Base-by-base conservation (phyloP, 2,329 filamentous ascomycete species). In the Neonectria neomacrospora region DNA sequence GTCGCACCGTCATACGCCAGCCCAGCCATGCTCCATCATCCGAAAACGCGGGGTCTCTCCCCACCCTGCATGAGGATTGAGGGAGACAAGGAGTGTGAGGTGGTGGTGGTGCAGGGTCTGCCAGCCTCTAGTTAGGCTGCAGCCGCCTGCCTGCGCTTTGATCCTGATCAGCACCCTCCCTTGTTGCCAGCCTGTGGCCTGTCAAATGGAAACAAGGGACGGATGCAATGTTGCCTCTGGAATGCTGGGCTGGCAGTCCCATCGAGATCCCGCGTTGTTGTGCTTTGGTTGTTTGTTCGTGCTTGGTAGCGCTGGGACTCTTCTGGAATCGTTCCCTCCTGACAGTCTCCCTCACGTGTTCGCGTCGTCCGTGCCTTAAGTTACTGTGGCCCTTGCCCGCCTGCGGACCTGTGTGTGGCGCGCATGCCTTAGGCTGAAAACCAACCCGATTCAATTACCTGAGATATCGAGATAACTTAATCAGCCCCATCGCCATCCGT, bases 11-110 rank as follows among this genome's bases (percentile, higher is more conserved):
- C 70, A 71, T 67, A 65, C 61, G 58, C 65, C 60, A 59, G 34
- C 58, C 58, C 51, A 41, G 37, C 44, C 42, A 42, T 16, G 6
- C 53, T 58, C 62, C 44, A 39, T 66, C 55, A 58, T 55, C 53
- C 41, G 48, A 69, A 72, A 73, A 73, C 69, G 71, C 71, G 71
- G 71, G 70, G 71, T 73, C 63, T 68, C n/a, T 54, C 65, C 63
- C 70, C 70, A 71, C 55, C 51, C 64, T 70, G 58, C 34, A 37
- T 37, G 34, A 16, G 11, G 32, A 34, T 16, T 16, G 32, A 34
- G 34, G 14, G 34, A 14, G 5, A 26, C 16, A 10, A 32, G 28
- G 28, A 30, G 28, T 5, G 28, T 30, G 28, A 30, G 30, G 6
- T 26, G 23, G 23, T 26, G 30, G 10, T 11, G 30, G 30, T 30